These are phyloP conservation scores for Epichloe elymi DNA, from an alignment of 2,329 filamentous ascomycete species.

Conservation along the genomic window DNA sequence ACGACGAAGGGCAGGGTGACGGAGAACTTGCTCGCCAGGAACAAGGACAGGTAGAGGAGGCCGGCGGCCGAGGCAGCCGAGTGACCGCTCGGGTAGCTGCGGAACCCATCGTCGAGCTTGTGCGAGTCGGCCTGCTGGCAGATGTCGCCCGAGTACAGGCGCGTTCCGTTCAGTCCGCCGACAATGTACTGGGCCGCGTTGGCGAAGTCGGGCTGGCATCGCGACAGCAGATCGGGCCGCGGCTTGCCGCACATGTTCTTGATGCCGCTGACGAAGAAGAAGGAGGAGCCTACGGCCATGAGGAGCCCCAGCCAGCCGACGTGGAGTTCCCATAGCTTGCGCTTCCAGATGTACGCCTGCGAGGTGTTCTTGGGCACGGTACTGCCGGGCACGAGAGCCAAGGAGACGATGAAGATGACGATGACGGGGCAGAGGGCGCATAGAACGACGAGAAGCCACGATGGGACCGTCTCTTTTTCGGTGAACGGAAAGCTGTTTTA, in stretches of 20 bases:
- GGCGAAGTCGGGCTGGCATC: slow-evolving; percentile 63
- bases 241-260: slow-evolving; percentile 63
- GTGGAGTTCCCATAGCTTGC: slow-evolving; percentile 87
- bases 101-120: slow-evolving; percentile 67
- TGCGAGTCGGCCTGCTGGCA: slow-evolving; percentile 52
- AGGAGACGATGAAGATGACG: slow-evolving; percentile 54
- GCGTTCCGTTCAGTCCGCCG: slow-evolving; percentile 49
- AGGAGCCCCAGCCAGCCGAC: slow-evolving; percentile 72
- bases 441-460: slow-evolving; percentile 50
- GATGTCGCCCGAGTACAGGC: slow-evolving; percentile 63
- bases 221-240: slow-evolving; percentile 68
- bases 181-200: slow-evolving; percentile 49
- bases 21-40: slow-evolving; percentile 71
- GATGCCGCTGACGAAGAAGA: slow-evolving; percentile 73
- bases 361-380: slow-evolving; percentile 52
- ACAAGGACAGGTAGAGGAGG: slow-evolving; percentile 74
- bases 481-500: slow-evolving; percentile 51
- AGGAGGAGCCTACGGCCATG: slow-evolving; percentile 56
- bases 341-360: slow-evolving; percentile 53
- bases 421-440: slow-evolving; percentile 50
- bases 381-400: slow-evolving; percentile 60
- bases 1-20: slow-evolving; percentile 60
- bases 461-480: slow-evolving; percentile 58
- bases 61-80: slow-evolving; percentile 62
- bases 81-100: slow-evolving; percentile 52